These are phyloP conservation scores for Citropsis articulata DNA, from an alignment of 345 rosid genomes.

Conservation along the genomic window DNA sequence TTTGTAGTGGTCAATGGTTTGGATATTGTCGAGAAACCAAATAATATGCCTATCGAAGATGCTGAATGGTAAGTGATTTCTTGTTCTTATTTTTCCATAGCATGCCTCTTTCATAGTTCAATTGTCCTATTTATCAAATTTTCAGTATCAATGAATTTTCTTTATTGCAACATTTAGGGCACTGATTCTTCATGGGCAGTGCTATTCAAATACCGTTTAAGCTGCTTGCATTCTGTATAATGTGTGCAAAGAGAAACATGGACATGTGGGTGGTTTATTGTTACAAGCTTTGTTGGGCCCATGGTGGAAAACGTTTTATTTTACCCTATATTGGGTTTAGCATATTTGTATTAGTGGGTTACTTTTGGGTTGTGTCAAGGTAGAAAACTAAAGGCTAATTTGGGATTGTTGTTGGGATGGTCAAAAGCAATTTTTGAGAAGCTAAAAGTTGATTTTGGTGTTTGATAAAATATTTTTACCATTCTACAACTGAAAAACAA, in stretches of 20 bases:
- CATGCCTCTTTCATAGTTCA: background rate
- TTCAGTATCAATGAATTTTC: background rate
- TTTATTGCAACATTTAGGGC: background rate
- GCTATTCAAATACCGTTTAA: too few species aligned
- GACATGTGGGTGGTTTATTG: background rate
- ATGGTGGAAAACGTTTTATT: background rate
- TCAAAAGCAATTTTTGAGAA: too few species aligned
- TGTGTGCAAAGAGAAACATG: background rate
- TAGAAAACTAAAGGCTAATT: background rate
- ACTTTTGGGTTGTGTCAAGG: background rate
- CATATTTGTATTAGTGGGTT: background rate
- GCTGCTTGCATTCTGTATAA: background rate
- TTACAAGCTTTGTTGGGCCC: background rate
- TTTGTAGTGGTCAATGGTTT: conserved; percentile 95
- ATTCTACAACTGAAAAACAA: background rate
- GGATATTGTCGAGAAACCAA: conserved; percentile 85
- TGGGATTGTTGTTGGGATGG: too few species aligned
- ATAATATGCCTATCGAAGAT: conserved; percentile 54
- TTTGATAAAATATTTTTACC: background rate
- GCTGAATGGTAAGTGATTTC: conserved; percentile 70
- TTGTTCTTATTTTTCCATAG: background rate
- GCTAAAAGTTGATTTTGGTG: too few species aligned
- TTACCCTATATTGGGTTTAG: background rate
- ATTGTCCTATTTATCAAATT: background rate
- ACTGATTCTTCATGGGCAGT: background rate